phyloP scores from a whole-genome alignment of 768 basidiomycete species.

The Lanmaoa rubissima region DNA sequence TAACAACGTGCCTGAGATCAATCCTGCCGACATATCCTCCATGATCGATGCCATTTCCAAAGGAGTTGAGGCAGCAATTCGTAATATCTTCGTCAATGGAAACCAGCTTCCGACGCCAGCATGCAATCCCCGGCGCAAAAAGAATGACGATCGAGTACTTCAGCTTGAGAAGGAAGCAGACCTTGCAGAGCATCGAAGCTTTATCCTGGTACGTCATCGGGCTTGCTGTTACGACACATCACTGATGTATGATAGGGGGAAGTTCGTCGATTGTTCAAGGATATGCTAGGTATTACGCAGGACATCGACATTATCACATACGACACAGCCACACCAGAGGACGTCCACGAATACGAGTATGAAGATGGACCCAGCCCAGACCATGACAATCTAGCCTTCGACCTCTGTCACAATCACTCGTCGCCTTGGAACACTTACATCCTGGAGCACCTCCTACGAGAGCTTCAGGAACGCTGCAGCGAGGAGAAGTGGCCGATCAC shows the following conservation, averaged over 20 bases:
- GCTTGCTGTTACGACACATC: too few species aligned
- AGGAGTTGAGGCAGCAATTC: background rate
- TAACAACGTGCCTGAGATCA: background rate
- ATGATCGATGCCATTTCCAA: background rate
- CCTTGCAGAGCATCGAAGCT: too few species aligned
- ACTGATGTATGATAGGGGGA: too few species aligned
- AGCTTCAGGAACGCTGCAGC: background rate
- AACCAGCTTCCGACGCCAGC: background rate
- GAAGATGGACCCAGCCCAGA: conserved; percentile 6
- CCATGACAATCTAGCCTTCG: background rate
- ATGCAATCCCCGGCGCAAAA: too few species aligned
- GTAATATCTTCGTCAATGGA: background rate
- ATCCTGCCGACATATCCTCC: background rate
- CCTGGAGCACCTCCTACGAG: background rate
- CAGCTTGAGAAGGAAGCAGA: too few species aligned
- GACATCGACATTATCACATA: too few species aligned
- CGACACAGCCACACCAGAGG: too few species aligned
- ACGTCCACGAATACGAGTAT: conserved; percentile 6
- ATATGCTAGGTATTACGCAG: too few species aligned
- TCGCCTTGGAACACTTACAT: background rate
- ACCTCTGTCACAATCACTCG: background rate
- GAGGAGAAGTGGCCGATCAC: too few species aligned
- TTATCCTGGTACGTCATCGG: too few species aligned
- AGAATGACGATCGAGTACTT: too few species aligned
- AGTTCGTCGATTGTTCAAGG: too few species aligned